A percentile compares a stretch with the other conserved stretches of the same genome.
phyloP scores from a whole-genome alignment of 176 grass and related monocot species.

The Thinopyrum elongatum region DNA sequence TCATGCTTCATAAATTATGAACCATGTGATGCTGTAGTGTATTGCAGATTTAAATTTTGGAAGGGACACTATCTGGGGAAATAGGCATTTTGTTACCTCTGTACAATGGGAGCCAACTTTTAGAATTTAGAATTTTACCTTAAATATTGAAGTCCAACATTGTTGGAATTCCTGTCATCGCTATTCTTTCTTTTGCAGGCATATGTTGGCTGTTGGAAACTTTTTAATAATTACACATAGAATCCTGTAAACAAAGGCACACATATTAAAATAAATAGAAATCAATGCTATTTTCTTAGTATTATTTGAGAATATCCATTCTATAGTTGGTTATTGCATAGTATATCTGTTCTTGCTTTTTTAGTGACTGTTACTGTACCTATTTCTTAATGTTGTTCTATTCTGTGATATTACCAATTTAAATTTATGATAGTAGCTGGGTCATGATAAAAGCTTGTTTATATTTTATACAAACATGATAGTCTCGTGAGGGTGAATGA shows the following conservation, averaged over 20 bases:
- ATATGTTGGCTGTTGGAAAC: background rate
- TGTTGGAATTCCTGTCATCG: background rate
- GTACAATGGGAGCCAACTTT: background rate
- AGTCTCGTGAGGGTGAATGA: background rate
- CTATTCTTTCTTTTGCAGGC: background rate
- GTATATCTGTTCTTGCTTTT: background rate
- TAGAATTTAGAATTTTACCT: conserved; percentile 4
- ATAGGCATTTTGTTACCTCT: background rate
- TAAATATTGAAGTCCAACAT: background rate
- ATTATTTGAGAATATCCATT: background rate
- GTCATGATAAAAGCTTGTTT: background rate
- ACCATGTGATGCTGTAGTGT: background rate
- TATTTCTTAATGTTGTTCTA: background rate
- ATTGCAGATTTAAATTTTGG: background rate
- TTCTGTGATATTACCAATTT: background rate
- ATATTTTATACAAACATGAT: conserved; percentile 13
- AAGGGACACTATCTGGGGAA: background rate
- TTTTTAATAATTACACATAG: too few species aligned
- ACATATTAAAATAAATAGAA: background rate
- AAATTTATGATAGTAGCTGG: background rate
- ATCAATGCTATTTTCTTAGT: background rate
- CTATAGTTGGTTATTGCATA: background rate
- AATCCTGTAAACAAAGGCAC: too few species aligned
- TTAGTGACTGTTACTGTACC: background rate
- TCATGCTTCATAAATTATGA: conserved; percentile 17